Conservation (phyloP, 441 rosid species). For the Gossypium lobatum region DNA sequence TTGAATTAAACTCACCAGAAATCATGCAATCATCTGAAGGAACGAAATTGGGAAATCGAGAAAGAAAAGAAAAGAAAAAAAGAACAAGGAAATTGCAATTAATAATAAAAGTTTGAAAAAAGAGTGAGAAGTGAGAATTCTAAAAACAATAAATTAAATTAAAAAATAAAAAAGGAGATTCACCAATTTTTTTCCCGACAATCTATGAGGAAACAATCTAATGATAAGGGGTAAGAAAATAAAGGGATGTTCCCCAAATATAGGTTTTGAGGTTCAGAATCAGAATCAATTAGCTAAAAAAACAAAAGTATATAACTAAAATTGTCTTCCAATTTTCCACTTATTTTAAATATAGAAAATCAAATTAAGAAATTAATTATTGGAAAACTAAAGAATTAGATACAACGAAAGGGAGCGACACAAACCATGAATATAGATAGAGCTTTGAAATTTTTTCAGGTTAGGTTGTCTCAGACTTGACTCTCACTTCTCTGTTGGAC, state of each 20-base stretch:
- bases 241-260: constrained; percentile 25
- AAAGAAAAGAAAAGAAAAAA: neutral
- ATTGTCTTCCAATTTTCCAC: constrained; percentile 8
- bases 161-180: neutral
- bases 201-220: constrained; percentile 9
- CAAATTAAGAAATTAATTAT: neutral
- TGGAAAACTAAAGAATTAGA: neutral
- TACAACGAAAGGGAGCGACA: neutral
- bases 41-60: neutral
- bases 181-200: constrained; percentile 4
- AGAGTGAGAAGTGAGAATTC: constrained; percentile 4
- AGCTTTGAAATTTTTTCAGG: neutral
- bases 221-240: neutral
- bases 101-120: neutral
- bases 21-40: neutral
- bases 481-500: neutral
- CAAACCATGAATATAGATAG: neutral
- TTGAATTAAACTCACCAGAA: constrained; percentile 6
- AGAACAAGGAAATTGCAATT: neutral
- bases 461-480: neutral
- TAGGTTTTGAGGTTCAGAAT: constrained; percentile 26
- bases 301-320: constrained; percentile 12
- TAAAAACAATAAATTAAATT: constrained; percentile 3
- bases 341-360: neutral
- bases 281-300: constrained; percentile 7